Evolutionary conservation across 805 yeast genomes (phyloP).

Genomic region (Spathaspora girioi): DNA sequence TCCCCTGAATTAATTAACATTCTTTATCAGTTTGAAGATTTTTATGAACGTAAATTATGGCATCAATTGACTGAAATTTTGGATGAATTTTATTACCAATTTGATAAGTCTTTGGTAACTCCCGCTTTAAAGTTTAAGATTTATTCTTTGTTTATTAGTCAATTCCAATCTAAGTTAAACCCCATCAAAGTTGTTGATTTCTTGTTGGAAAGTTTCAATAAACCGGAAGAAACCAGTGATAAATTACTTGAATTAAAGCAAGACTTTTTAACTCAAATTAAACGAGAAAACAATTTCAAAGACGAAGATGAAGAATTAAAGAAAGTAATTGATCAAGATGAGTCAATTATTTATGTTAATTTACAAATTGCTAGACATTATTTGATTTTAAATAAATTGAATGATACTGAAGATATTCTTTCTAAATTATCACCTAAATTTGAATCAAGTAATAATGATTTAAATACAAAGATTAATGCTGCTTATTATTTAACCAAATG

Average conservation of each 20-base stretch:
- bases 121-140: slow-evolving; percentile 57
- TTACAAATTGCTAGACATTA: slow-evolving; percentile 74
- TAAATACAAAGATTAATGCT: slow-evolving; percentile 61
- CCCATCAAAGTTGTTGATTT: slow-evolving; percentile 77
- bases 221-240: slow-evolving; percentile 26
- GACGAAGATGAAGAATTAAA: slow-evolving; percentile 17
- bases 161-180: slow-evolving; percentile 69
- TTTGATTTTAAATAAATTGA: slow-evolving; percentile 48
- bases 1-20: slow-evolving; percentile 56
- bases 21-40: slow-evolving; percentile 73
- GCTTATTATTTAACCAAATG: slow-evolving; percentile 81
- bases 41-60: slow-evolving; percentile 89
- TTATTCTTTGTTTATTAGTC: slow-evolving; percentile 65
- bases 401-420: slow-evolving; percentile 63
- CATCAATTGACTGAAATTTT: slow-evolving; percentile 81
- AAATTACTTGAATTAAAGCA: slow-evolving; percentile 32
- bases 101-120: slow-evolving; percentile 44
- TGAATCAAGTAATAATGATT: slow-evolving; percentile 39
- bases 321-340: slow-evolving; percentile 47
- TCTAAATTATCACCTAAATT: slow-evolving; percentile 57
- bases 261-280: slow-evolving; percentile 21
- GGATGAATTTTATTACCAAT: slow-evolving; percentile 48
- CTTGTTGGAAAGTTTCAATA: slow-evolving; percentile 48
- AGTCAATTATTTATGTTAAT: slow-evolving; percentile 43
- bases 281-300: slow-evolving; percentile 26